Conservation (phyloP, 768 basidiomycete species). For the Leccinum rimulosum region DNA sequence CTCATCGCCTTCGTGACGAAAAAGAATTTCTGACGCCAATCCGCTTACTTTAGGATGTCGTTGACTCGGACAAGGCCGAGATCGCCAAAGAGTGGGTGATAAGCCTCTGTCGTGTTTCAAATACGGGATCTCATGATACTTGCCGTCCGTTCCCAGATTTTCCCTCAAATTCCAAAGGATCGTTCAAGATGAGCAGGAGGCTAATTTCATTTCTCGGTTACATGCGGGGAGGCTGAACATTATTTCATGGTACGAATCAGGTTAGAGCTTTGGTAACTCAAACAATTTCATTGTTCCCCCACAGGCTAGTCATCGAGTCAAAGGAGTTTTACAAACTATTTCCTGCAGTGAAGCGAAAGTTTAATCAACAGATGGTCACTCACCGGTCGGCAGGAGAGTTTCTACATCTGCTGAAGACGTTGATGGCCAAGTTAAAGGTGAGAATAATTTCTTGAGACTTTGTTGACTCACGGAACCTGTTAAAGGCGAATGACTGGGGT, state of each 20-base stretch:
- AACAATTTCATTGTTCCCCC: background rate
- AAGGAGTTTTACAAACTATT: constrained; percentile 59
- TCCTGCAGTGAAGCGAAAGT: constrained; percentile 39
- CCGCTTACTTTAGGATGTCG: constrained; percentile 48
- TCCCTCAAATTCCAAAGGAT: constrained; percentile 57
- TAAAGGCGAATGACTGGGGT: constrained; percentile 63
- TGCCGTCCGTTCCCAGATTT: constrained; percentile 37
- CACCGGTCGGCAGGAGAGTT: constrained; percentile 54
- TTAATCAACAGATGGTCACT: constrained; percentile 49
- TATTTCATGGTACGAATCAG: constrained; percentile 48
- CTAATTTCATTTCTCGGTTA: constrained; percentile 60
- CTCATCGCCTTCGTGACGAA: background rate
- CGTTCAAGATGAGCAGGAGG: constrained; percentile 57
- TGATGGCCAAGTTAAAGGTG: constrained; percentile 72
- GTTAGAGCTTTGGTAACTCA: background rate
- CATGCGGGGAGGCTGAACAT: constrained; percentile 56
- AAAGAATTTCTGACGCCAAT: background rate
- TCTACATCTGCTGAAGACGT: constrained; percentile 53
- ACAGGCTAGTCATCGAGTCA: constrained; percentile 57
- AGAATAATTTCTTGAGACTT: background rate
- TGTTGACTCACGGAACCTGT: background rate
- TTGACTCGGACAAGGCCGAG: constrained; percentile 58
- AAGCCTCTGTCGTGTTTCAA: background rate
- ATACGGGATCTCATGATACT: background rate
- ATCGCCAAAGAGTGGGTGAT: constrained; percentile 53